Evolutionary conservation across 306 rosid species (phyloP).

Genomic region (Trifolium fragiferum): DNA sequence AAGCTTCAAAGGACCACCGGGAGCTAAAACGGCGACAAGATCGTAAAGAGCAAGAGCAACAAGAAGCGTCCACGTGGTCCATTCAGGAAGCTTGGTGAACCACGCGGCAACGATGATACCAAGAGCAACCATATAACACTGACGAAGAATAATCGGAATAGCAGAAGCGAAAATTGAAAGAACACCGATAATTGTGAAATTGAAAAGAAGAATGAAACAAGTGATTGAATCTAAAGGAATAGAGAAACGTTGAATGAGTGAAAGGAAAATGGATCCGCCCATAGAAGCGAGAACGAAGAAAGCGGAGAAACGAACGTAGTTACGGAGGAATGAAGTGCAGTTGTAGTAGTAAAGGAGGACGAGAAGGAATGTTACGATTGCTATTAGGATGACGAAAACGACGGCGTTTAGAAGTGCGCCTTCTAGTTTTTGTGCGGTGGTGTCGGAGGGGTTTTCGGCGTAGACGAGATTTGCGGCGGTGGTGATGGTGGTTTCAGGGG

Average conservation of each 20-base stretch:
- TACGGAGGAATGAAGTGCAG: constrained; percentile 80
- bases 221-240: constrained; percentile 79
- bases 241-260: constrained; percentile 71
- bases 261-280: constrained; percentile 87
- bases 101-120: constrained; percentile 94
- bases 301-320: constrained; percentile 90
- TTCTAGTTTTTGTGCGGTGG: constrained; percentile 76
- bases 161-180: constrained; percentile 77
- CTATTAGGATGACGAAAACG: constrained; percentile 78
- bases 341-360: constrained; percentile 85
- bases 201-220: constrained; percentile 69
- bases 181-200: constrained; percentile 81
- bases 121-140: constrained; percentile 71
- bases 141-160: constrained; percentile 75
- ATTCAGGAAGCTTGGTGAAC: constrained; percentile 88
- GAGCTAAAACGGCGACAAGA: constrained; percentile 88
- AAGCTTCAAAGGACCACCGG: constrained; percentile 91
- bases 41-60: constrained; percentile 86
- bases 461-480: constrained; percentile 94
- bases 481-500: constrained; percentile 51
- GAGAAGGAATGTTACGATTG: constrained; percentile 76
- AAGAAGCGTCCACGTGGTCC: constrained; percentile 92
- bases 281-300: constrained; percentile 81
- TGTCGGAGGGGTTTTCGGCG: constrained; percentile 77
- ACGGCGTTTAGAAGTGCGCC: constrained; percentile 89